Evolutionary conservation across 176 grass and related monocot genomes (phyloP), one percentile per base, ranked within the genome.

Genomic region (Zizania latifolia): DNA sequence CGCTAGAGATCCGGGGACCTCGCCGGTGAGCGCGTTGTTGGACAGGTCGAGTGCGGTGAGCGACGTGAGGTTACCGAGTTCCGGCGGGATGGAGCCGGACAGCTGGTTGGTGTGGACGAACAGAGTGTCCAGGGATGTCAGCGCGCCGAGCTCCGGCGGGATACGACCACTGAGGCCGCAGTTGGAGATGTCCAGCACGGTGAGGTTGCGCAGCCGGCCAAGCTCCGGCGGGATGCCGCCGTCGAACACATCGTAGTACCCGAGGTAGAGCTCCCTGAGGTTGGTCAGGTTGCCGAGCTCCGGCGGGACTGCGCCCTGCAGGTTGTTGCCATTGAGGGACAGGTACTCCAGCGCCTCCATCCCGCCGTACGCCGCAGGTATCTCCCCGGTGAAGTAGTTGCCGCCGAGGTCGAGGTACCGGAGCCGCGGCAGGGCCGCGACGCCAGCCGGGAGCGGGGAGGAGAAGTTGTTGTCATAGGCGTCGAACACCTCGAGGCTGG

Each of bases 391-490:
- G 78, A 99, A 99, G 82, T 86, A 99, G 67, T 99, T 99, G 10
- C 96, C 96, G 2, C 96, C 96, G 29, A 99, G 91, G 85, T 99
- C 89, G 2, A 99, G 73, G 77, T 99, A 82, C 45, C 84, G 86
- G 22, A 99, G 82, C 37, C 84, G 53, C 29, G 61, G 77, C 63
- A 89, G 80, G 19, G 54, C 31, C 10, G 85, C 70, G 16, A 92
- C 79, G 67, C 84, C 57, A 33, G 37, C 37, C 8, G 96, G 92
- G 8, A 99, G 79, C n/a, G 83, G 44, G 1, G 85, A 62, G 4
- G 92, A 80, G 81, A 92, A 92, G 85, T 99, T 99, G 85, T 99
- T 99, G 86, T 99, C 96, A 58, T 99, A 99, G 53, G 92, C 92
- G 76, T 99, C 92, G 67, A 99, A 34, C 63, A 95, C 87, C 83